phyloP scores from a whole-genome alignment of 2,329 filamentous ascomycete genomes.

The Fusarium palustre region DNA sequence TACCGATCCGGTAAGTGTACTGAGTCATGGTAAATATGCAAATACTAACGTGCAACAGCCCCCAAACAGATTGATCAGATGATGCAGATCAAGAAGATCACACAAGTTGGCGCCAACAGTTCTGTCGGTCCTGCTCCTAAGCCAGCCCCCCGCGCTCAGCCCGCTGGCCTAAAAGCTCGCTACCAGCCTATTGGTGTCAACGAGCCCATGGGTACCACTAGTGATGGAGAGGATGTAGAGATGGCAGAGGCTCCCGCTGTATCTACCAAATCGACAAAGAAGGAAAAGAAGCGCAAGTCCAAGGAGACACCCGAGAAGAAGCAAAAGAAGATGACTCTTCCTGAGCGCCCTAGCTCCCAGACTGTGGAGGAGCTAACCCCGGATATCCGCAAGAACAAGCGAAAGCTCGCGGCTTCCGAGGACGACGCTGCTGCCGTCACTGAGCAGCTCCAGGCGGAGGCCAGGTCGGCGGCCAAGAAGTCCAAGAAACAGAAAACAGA shows the following conservation, averaged over 20 bases:
- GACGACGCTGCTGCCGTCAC: slow-evolving; percentile 53
- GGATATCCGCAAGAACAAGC: slow-evolving; percentile 52
- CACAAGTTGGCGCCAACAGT: slow-evolving; percentile 62
- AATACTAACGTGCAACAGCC: slow-evolving; percentile 39
- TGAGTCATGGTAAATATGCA: background rate
- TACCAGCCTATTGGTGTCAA: slow-evolving; percentile 73
- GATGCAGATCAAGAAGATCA: slow-evolving; percentile 73
- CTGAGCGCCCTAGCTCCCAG: slow-evolving; percentile 29
- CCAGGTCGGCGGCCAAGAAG: slow-evolving; percentile 54
- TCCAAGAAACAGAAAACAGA: slow-evolving; percentile 56
- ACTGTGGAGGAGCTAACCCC: slow-evolving; percentile 35
- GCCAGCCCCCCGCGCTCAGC: slow-evolving; percentile 71
- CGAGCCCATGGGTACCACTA: slow-evolving; percentile 53
- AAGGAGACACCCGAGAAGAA: slow-evolving; percentile 49
- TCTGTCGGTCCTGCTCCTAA: slow-evolving; percentile 60
- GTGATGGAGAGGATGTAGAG: slow-evolving; percentile 60
- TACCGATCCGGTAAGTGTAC: slow-evolving; percentile 65
- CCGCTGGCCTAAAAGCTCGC: slow-evolving; percentile 73
- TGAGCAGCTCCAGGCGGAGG: slow-evolving; percentile 53
- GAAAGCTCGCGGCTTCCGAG: slow-evolving; percentile 53
- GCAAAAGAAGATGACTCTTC: slow-evolving; percentile 44
- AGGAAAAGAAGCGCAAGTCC: slow-evolving; percentile 51
- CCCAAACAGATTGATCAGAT: slow-evolving; percentile 65
- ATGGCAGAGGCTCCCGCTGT: slow-evolving; percentile 56
- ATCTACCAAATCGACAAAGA: slow-evolving; percentile 46